phyloP scores from a whole-genome alignment of 306 rosid genomes.

The Cucurbita maxima region DNA sequence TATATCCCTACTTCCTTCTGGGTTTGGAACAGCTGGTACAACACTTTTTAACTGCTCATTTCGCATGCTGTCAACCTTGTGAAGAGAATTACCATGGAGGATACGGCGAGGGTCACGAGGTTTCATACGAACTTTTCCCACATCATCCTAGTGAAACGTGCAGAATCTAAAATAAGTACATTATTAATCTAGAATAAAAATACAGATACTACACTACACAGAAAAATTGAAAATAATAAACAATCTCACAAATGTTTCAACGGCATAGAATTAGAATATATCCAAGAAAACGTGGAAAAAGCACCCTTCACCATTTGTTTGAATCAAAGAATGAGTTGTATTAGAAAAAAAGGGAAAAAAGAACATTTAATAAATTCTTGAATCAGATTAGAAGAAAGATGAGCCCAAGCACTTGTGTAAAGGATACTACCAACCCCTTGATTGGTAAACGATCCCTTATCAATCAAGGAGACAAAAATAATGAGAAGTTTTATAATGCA shows the following conservation, averaged over 20 bases:
- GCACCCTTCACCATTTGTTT: background rate
- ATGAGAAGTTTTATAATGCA: background rate
- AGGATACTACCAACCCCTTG: background rate
- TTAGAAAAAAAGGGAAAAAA: background rate
- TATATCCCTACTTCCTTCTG: conserved; percentile 34
- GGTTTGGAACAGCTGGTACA: conserved; percentile 21
- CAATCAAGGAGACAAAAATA: background rate
- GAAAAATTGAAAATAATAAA: background rate
- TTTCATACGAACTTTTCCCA: conserved; percentile 81
- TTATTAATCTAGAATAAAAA: background rate
- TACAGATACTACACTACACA: background rate
- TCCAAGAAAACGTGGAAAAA: background rate
- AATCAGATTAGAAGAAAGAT: background rate
- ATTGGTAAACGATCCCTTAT: background rate
- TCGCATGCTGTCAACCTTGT: conserved; percentile 42
- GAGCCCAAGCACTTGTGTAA: background rate
- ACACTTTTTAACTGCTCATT: conserved; percentile 42
- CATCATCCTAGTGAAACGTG: conserved; percentile 19
- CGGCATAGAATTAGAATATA: background rate
- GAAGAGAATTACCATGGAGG: conserved; percentile 49
- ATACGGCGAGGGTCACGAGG: conserved; percentile 95
- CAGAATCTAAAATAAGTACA: background rate
- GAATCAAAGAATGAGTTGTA: background rate
- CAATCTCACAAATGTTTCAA: background rate
- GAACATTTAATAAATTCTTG: background rate